Percentiles rank a stretch among this genome's conserved stretches.
phyloP scores from a whole-genome alignment of 2,329 filamentous ascomycete species.

The Pseudocercospora fuligena region DNA sequence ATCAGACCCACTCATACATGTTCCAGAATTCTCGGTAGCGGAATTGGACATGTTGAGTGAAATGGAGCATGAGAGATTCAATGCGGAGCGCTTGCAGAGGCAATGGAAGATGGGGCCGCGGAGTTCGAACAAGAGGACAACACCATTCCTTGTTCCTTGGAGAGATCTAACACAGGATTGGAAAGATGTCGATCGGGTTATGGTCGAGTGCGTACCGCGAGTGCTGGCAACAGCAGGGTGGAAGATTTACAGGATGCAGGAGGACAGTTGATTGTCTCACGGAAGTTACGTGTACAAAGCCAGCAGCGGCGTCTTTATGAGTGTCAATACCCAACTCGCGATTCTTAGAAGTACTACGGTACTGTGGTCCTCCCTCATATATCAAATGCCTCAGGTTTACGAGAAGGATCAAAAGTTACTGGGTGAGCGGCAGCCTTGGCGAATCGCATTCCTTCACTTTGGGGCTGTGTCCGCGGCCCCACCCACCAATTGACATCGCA shows the following conservation, averaged over 20 bases:
- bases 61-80: constrained; percentile 45
- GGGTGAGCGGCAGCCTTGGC: background rate
- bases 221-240: constrained; percentile 39
- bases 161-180: constrained; percentile 42
- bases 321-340: constrained; percentile 1
- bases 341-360: background rate
- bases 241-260: constrained; percentile 42
- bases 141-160: constrained; percentile 44
- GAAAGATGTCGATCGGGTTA: constrained; percentile 44
- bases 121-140: constrained; percentile 39
- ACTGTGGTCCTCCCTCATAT: background rate
- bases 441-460: background rate
- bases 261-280: constrained; percentile 22
- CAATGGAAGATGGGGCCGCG: constrained; percentile 43
- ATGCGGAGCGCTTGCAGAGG: constrained; percentile 42
- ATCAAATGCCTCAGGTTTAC: background rate
- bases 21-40: constrained; percentile 37
- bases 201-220: constrained; percentile 43
- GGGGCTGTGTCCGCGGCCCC: background rate
- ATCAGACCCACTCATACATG: constrained; percentile 34
- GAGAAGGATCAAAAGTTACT: background rate
- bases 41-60: constrained; percentile 42
- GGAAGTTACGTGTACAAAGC: background rate
- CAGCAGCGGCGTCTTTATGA: background rate
- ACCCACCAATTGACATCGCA: background rate